A percentile compares a stretch with the other conserved stretches of the same genome.
Conservation (phyloP, 331 rosid genomes). For the Quercus tomentella region DNA sequence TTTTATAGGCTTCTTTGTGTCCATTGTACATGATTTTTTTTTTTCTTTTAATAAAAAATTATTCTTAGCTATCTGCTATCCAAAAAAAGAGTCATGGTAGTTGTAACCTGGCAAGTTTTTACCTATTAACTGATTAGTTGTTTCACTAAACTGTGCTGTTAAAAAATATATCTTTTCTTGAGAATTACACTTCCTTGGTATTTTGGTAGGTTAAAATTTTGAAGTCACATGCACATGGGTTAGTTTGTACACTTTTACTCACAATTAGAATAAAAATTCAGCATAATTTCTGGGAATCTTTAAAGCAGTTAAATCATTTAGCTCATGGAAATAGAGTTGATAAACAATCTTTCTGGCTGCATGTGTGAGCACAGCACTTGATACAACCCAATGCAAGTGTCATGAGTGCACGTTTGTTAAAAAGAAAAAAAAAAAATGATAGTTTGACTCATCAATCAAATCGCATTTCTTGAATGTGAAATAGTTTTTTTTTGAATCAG, state of each 20-base stretch:
- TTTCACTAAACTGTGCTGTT: background rate
- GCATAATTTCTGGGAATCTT: background rate
- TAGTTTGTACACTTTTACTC: background rate
- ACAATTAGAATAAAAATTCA: background rate
- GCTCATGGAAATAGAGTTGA: background rate
- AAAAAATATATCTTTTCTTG: background rate
- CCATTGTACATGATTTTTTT: too few species aligned
- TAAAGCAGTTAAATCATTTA: background rate
- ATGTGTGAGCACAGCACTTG: background rate
- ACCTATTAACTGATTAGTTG: background rate
- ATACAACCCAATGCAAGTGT: background rate
- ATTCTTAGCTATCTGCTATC: too few species aligned
- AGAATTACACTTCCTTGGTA: background rate
- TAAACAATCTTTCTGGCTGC: background rate
- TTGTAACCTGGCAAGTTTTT: background rate
- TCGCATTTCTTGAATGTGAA: too few species aligned
- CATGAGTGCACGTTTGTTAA: background rate
- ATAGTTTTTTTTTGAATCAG: too few species aligned
- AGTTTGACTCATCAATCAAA: background rate
- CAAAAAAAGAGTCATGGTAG: too few species aligned
- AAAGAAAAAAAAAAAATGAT: background rate
- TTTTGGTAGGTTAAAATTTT: background rate
- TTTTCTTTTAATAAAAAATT: too few species aligned
- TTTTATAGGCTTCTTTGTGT: too few species aligned
- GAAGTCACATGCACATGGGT: background rate